Percentiles rank a stretch among this genome's conserved stretches.
phyloP scores from a whole-genome alignment of 2,329 filamentous ascomycete species.

The Corniculantispora saksenae region DNA sequence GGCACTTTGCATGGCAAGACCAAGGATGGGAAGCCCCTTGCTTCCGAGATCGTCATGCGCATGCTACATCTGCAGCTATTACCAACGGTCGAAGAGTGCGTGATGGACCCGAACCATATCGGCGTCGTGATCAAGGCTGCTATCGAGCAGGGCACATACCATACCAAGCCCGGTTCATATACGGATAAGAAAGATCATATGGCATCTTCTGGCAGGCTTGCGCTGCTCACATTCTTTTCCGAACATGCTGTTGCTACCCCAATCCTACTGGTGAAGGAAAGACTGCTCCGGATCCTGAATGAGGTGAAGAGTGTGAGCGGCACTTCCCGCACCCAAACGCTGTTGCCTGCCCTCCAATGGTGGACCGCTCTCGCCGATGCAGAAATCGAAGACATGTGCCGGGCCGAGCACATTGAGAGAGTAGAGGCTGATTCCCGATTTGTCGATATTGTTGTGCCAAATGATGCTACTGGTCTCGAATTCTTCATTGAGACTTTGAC shows the following conservation, averaged over 20 bases:
- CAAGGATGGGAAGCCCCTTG: slow-evolving; percentile 57
- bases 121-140: slow-evolving; percentile 55
- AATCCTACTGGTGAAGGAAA: slow-evolving; percentile 66
- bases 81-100: slow-evolving; percentile 79
- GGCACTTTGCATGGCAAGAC: slow-evolving; percentile 64
- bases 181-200: slow-evolving; percentile 56
- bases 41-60: slow-evolving; percentile 56
- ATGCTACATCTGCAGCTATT: slow-evolving; percentile 68
- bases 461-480: slow-evolving; percentile 53
- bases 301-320: slow-evolving; percentile 70
- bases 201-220: slow-evolving; percentile 61
- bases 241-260: slow-evolving; percentile 72
- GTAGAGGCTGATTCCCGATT: slow-evolving; percentile 43
- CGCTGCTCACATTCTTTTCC: slow-evolving; percentile 70
- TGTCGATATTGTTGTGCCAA: slow-evolving; percentile 55
- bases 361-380: slow-evolving; percentile 62
- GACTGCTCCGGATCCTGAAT: slow-evolving; percentile 71
- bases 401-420: slow-evolving; percentile 44
- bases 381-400: slow-evolving; percentile 48
- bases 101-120: slow-evolving; percentile 75
- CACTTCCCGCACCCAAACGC: slow-evolving; percentile 67
- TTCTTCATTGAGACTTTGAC: slow-evolving; percentile 52
- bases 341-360: slow-evolving; percentile 72
- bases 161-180: slow-evolving; percentile 32
- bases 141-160: slow-evolving; percentile 44